Evolutionary conservation across 164 flowering plant species (phyloP).

Genomic region (Kalanchoe fedtschenkoi): DNA sequence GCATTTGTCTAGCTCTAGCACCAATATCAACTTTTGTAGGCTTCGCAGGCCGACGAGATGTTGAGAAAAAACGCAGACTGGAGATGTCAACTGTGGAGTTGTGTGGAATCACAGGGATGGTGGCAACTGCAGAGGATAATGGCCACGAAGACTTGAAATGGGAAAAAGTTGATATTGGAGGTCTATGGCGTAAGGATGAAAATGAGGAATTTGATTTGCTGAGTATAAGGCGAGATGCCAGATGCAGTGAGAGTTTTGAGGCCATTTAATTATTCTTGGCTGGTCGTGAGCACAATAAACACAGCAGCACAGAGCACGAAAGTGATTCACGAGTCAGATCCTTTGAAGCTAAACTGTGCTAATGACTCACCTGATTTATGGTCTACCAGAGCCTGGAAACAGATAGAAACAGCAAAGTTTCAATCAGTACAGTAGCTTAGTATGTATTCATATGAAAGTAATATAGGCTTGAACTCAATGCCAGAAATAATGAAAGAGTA

Average conservation of each 20-base stretch:
- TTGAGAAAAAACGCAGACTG: conserved; percentile 37
- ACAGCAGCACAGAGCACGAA: background rate
- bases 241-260: conserved; percentile 13
- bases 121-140: background rate
- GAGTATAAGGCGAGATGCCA: conserved; percentile 19
- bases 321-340: background rate
- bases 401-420: background rate
- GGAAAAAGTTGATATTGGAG: conserved; percentile 8
- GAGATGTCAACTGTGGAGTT: conserved; percentile 8
- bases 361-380: background rate
- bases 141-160: conserved; percentile 7
- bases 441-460: background rate
- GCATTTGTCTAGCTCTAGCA: conserved; percentile 73
- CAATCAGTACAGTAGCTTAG: background rate
- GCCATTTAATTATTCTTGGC: conserved; percentile 14
- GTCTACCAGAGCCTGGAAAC: background rate
- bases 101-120: conserved; percentile 3
- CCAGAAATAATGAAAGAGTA: too few relatives aligned
- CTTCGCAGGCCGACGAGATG: conserved; percentile 26
- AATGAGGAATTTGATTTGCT: conserved; percentile 1
- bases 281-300: too few relatives aligned
- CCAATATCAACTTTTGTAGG: conserved; percentile 52
- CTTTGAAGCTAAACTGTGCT: background rate
- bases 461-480: background rate
- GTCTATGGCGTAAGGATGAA: conserved; percentile 1